Base-by-base conservation (phyloP, 257 asterid genomes). In the Jacaranda mimosifolia region DNA sequence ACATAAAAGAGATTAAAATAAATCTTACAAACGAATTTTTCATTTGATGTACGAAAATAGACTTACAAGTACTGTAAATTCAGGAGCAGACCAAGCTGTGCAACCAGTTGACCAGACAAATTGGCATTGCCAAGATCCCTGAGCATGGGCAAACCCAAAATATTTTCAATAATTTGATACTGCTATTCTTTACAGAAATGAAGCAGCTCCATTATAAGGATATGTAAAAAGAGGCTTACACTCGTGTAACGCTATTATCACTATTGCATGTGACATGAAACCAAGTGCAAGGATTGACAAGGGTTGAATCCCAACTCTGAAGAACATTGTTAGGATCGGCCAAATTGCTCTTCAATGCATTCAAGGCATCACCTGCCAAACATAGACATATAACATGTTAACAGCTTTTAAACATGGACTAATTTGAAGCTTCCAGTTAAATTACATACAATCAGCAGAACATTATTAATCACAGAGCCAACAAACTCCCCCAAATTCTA, bases 261-360 rank as follows among this genome's bases (percentile, higher is more conserved):
- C 81, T 83, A 82, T 86, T 93, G 92, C 99, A 96, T 0, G 97
- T 91, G 19, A 95, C 97, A 38, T 95, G 98, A 84, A 93, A 93
- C 99, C 99, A 95, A 65, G 98, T 93, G 76, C 99, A 96, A 8
- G 98, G 99, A 83, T 96, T 96, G 73, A 93, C 99, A 53, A 93
- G 98, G 40, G 98, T 91, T 18, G 97, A 81, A 79, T 96, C 98
- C 99, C 99, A 96, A 82, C 97, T 96, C 90, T 92, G 97, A 35
- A 96, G 91, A 75, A 96, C 99, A 74, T 80, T 88, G 86, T 88
- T 89, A 63, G 99, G 97, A 88, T 96, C 99, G 10, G 81, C 90
- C 85, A 96, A 83, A 80, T 85, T 93, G 83, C 64, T 90, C 94
- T 72, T 89, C 83, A 91, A 80, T 0, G 95, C 87, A 85, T 80